phyloP scores from a whole-genome alignment of 768 basidiomycete genomes.

The Glaciozyma antarctica region DNA sequence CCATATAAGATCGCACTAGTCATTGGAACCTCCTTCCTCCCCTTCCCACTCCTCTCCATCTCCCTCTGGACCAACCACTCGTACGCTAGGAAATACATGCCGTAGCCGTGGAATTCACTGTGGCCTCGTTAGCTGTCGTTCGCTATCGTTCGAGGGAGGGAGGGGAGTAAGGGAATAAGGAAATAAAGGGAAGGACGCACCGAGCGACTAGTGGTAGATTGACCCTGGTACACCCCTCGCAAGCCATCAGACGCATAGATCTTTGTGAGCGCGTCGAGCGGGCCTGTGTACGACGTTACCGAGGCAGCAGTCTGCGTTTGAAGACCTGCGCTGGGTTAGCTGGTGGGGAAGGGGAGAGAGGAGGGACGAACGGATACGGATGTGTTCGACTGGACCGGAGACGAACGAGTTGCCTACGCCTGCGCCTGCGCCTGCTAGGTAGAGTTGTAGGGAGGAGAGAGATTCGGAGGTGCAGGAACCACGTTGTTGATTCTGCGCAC shows the following conservation, averaged over 20 bases:
- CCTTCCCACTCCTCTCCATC: slow-evolving; percentile 44
- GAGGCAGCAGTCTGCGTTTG: slow-evolving; percentile 65
- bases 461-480: slow-evolving; percentile 45
- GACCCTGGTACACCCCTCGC: slow-evolving; percentile 83
- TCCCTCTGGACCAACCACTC: slow-evolving; percentile 84
- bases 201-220: slow-evolving; percentile 71
- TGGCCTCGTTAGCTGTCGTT: background rate
- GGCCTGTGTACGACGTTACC: slow-evolving; percentile 60
- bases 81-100: slow-evolving; percentile 81
- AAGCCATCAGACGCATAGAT: slow-evolving; percentile 68
- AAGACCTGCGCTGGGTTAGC: slow-evolving; percentile 49
- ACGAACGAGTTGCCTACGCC: slow-evolving; percentile 86
- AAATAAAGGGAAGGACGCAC: slow-evolving; percentile 31
- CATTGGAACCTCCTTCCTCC: slow-evolving; percentile 57
- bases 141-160: background rate
- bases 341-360: background rate
- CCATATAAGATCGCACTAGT: slow-evolving; percentile 75
- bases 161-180: too few relatives aligned
- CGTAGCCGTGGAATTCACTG: slow-evolving; percentile 70
- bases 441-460: slow-evolving; percentile 57
- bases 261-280: slow-evolving; percentile 77
- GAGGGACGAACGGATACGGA: slow-evolving; percentile 72
- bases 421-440: slow-evolving; percentile 67
- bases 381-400: slow-evolving; percentile 93
- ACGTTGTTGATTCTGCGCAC: background rate